phyloP scores from a whole-genome alignment of 345 rosid genomes.

The Populus euphratica region DNA sequence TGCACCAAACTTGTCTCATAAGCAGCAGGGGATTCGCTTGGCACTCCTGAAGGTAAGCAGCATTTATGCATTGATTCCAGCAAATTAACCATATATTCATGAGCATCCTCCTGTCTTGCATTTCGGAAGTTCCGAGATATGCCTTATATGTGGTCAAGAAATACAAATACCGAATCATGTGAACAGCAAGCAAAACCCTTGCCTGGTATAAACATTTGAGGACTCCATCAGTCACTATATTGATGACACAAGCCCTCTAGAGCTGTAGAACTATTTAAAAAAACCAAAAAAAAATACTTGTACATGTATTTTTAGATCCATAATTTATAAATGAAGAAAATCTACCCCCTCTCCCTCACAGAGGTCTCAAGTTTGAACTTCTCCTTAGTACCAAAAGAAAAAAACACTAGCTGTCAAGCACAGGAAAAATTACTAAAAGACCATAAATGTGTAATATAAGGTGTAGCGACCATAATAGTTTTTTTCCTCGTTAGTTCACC shows the following conservation, averaged over 20 bases:
- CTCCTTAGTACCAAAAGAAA: too few species aligned
- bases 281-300: not conserved
- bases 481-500: not conserved
- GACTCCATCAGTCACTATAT: not conserved
- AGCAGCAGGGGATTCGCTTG: conserved; percentile 82
- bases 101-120: conserved; percentile 92
- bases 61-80: conserved; percentile 98
- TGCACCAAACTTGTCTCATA: conserved; percentile 90
- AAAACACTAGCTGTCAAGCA: not conserved
- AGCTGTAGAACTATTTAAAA: not conserved
- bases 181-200: not conserved
- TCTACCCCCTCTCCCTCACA: too few species aligned
- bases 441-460: not conserved
- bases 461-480: not conserved
- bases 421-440: not conserved
- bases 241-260: not conserved
- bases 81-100: conserved; percentile 91
- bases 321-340: not conserved
- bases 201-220: not conserved
- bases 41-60: conserved; percentile 90
- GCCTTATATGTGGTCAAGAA: conserved; percentile 59
- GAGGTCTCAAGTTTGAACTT: too few species aligned
- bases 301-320: not conserved
- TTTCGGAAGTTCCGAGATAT: conserved; percentile 79
- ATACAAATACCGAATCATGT: conserved; percentile 19